A percentile compares a stretch with the other conserved stretches of the same genome.
These are phyloP conservation scores for Trifolium subterraneum DNA, from an alignment of 306 rosid species.

Conservation along the genomic window DNA sequence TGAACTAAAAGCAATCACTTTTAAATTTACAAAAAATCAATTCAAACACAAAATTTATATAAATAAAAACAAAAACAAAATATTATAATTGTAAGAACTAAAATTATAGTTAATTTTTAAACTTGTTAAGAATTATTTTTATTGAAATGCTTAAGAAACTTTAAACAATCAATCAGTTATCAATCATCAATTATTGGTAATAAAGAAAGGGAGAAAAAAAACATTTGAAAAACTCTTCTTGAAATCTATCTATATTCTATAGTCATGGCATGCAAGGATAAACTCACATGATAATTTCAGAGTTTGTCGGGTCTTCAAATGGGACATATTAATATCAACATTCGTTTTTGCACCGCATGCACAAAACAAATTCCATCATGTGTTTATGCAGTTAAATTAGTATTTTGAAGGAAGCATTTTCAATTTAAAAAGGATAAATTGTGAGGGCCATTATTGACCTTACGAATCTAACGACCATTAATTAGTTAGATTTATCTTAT, in stretches of 20 bases:
- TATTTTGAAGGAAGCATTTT: neutral
- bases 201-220: too few relatives aligned
- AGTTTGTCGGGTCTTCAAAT: constrained; percentile 35
- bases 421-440: neutral
- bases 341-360: constrained; percentile 9
- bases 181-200: neutral
- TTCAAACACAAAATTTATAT: too few relatives aligned
- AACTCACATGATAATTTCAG: constrained; percentile 32
- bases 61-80: too few relatives aligned
- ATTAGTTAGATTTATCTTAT: too few relatives aligned
- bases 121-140: too few relatives aligned
- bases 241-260: neutral
- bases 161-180: neutral
- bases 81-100: too few relatives aligned
- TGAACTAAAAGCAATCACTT: too few relatives aligned
- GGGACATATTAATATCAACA: constrained; percentile 7
- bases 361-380: constrained; percentile 20
- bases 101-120: too few relatives aligned
- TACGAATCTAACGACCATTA: too few relatives aligned
- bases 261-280: constrained; percentile 34
- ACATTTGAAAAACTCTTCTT: neutral
- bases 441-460: too few relatives aligned
- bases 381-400: neutral
- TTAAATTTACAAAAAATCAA: too few relatives aligned
- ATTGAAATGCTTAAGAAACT: too few relatives aligned